These are phyloP conservation scores for Phanerodontia chrysosporium DNA, from an alignment of 768 basidiomycete species.

Conservation along the genomic window DNA sequence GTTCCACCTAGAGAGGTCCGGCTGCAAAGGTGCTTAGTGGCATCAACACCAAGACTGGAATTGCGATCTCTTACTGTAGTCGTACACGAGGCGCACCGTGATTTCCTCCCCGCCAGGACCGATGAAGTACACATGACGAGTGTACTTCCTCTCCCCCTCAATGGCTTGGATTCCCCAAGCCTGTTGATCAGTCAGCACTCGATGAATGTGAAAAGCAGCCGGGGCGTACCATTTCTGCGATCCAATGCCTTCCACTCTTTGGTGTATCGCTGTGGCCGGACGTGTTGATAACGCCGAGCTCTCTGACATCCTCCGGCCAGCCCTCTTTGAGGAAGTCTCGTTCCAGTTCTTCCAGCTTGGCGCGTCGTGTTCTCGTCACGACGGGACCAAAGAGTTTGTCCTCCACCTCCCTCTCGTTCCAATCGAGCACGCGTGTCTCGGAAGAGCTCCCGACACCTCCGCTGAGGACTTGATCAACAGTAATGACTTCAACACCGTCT, in stretches of 20 bases:
- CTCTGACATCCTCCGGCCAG: slow-evolving; percentile 40
- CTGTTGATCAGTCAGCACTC: slow-evolving; percentile 21
- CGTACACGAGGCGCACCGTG: slow-evolving; percentile 55
- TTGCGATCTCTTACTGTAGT: slow-evolving; percentile 49
- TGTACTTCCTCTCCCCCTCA: slow-evolving; percentile 56
- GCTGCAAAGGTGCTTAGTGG: slow-evolving; percentile 3
- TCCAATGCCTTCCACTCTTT: slow-evolving; percentile 61
- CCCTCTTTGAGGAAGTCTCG: slow-evolving; percentile 34
- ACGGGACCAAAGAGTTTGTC: slow-evolving; percentile 63
- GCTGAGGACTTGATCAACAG: slow-evolving; percentile 59
- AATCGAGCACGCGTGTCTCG: slow-evolving; percentile 56
- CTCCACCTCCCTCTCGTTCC: slow-evolving; percentile 46
- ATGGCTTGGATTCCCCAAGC: slow-evolving; percentile 64
- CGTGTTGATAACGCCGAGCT: slow-evolving; percentile 31
- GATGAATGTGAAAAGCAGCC: neutral
- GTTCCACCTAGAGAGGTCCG: neutral
- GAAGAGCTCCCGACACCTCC: slow-evolving; percentile 55
- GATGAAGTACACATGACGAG: slow-evolving; percentile 58
- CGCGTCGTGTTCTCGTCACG: slow-evolving; percentile 34
- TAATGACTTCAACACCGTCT: slow-evolving; percentile 56
- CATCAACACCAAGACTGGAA: neutral
- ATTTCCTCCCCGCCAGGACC: slow-evolving; percentile 57
- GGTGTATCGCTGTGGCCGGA: slow-evolving; percentile 55
- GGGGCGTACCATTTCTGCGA: slow-evolving; percentile 51
- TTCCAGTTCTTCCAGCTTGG: slow-evolving; percentile 27